Evolutionary conservation across 257 asterid species (phyloP).

Genomic region (Euphrasia confusa): DNA sequence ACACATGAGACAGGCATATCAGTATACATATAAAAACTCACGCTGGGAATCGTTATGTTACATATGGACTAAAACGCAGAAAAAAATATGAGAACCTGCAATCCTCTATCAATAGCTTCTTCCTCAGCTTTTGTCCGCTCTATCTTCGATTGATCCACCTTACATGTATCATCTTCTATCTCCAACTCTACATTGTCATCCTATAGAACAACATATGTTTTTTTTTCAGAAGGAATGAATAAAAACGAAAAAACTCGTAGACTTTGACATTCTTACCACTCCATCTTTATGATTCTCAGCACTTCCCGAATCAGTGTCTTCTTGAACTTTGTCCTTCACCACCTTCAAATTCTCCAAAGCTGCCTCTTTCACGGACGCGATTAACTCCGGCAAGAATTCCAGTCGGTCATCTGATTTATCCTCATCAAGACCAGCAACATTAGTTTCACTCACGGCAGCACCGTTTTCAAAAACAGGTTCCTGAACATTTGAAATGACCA

Average conservation of each 20-base stretch:
- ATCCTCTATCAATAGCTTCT: conserved; percentile 86
- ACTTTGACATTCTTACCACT: conserved; percentile 39
- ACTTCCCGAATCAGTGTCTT: conserved; percentile 29
- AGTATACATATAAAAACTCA: conserved; percentile 5
- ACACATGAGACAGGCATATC: conserved; percentile 9
- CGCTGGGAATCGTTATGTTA: neutral
- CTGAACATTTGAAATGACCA: conserved; percentile 23
- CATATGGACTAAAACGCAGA: conserved; percentile 16
- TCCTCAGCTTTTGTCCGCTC: conserved; percentile 92
- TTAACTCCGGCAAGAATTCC: conserved; percentile 64
- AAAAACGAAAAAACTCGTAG: conserved; percentile 2
- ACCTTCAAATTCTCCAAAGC: conserved; percentile 49
- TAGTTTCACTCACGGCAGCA: conserved; percentile 30
- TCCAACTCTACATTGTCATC: conserved; percentile 60
- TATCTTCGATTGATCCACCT: conserved; percentile 55
- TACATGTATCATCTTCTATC: conserved; percentile 67
- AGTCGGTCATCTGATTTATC: conserved; percentile 37
- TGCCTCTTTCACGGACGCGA: conserved; percentile 62
- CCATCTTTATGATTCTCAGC: conserved; percentile 46
- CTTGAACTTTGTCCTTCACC: conserved; percentile 54
- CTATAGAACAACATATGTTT: conserved; percentile 31
- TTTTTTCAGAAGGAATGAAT: conserved; percentile 4
- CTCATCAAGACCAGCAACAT: conserved; percentile 25
- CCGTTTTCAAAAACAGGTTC: conserved; percentile 28
- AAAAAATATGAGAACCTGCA: conserved; percentile 57